phyloP scores from a whole-genome alignment of 495 filamentous ascomycete genomes.

The Aspergillus hancockii region DNA sequence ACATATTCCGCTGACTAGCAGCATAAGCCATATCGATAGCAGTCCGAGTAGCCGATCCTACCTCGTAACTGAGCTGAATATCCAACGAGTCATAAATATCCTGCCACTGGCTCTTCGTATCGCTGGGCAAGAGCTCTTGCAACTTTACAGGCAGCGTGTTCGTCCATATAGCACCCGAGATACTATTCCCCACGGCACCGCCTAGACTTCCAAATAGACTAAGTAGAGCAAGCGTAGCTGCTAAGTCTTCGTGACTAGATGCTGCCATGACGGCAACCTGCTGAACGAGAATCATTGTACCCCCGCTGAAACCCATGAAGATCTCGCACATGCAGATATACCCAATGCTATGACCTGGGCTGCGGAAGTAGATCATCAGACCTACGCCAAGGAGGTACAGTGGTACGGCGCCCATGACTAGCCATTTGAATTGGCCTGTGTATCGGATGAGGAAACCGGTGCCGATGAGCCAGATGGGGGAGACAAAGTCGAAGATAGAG shows the following conservation, averaged over 20 bases:
- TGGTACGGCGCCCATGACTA: slow-evolving; percentile 54
- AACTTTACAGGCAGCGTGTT: slow-evolving; percentile 58
- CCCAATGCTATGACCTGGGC: slow-evolving; percentile 54
- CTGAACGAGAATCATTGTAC: slow-evolving; percentile 60
- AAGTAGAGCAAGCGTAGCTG: slow-evolving; percentile 65
- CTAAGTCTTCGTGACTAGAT: slow-evolving; percentile 62
- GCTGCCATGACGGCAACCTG: slow-evolving; percentile 71
- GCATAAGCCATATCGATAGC: slow-evolving; percentile 60
- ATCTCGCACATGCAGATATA: slow-evolving; percentile 74
- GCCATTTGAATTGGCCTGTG: slow-evolving; percentile 56
- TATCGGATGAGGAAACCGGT: slow-evolving; percentile 53
- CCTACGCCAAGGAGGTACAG: slow-evolving; percentile 56
- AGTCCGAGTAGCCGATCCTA: slow-evolving; percentile 47
- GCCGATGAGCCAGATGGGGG: slow-evolving; percentile 44
- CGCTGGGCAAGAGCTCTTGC: slow-evolving; percentile 54
- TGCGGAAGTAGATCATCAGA: slow-evolving; percentile 68
- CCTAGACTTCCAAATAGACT: slow-evolving; percentile 64
- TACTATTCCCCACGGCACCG: slow-evolving; percentile 61
- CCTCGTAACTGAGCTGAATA: slow-evolving; percentile 51
- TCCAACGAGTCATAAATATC: slow-evolving; percentile 56
- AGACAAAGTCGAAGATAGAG: slow-evolving; percentile 51
- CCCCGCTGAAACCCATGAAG: slow-evolving; percentile 65
- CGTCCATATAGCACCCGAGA: slow-evolving; percentile 70
- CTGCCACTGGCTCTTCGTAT: slow-evolving; percentile 33
- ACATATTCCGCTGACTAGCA: slow-evolving; percentile 53